A percentile compares a stretch with the other conserved stretches of the same genome.
Conservation (phyloP, 345 rosid genomes). For the Lepidium africanum region DNA sequence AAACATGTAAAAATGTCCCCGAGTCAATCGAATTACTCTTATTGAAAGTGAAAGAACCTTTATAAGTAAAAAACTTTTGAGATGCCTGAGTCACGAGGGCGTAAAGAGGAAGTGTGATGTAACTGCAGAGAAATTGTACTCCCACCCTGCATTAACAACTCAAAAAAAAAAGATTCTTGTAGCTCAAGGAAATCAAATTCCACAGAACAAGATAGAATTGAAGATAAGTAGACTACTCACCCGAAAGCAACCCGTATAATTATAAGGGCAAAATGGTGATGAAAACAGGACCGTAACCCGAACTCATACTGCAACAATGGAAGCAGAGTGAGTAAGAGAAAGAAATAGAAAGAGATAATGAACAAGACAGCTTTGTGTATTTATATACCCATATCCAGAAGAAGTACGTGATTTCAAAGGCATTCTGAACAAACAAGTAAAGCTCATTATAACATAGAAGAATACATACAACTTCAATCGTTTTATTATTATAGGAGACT, state of each 20-base stretch:
- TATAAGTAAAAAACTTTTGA: neutral
- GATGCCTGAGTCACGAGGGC: constrained; percentile 97
- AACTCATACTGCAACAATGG: constrained; percentile 70
- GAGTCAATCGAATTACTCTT: neutral
- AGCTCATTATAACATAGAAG: constrained; percentile 4
- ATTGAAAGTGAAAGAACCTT: neutral
- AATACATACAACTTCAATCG: neutral
- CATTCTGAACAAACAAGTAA: constrained; percentile 50
- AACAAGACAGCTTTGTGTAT: neutral
- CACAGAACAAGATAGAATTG: neutral
- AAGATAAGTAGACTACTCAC: constrained; percentile 32
- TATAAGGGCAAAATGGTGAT: constrained; percentile 38
- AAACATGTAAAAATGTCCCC: neutral
- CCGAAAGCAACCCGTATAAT: constrained; percentile 49
- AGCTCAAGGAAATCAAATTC: neutral
- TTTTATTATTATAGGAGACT: neutral
- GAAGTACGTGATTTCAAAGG: constrained; percentile 93
- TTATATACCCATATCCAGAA: constrained; percentile 82
- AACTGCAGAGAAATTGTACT: constrained; percentile 78
- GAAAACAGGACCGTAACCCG: constrained; percentile 78
- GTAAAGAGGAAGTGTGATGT: constrained; percentile 90
- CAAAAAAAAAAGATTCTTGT: neutral
- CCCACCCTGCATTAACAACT: constrained; percentile 39
- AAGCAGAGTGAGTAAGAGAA: neutral
- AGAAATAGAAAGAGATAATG: neutral